phyloP scores from a whole-genome alignment of 2,329 filamentous ascomycete genomes.

The Leptodontidium sp. region DNA sequence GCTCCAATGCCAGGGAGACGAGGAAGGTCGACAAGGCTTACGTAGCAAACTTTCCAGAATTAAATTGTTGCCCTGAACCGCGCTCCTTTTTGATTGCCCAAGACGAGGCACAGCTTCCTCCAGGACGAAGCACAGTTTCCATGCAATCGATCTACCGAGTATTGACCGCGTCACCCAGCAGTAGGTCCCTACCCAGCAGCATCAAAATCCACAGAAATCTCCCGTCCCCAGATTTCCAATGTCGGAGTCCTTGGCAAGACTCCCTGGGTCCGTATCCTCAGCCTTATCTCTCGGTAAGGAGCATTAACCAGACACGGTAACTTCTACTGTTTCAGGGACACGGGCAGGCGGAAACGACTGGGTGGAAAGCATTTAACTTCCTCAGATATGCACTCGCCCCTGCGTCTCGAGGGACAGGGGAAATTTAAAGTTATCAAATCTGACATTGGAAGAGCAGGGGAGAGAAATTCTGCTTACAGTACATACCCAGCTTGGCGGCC shows the following conservation, averaged over 20 bases:
- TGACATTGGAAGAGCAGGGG: slow-evolving; percentile 1
- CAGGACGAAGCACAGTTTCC: background rate
- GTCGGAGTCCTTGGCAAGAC: too few species aligned
- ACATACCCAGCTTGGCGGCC: background rate
- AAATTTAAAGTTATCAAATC: slow-evolving; percentile 12
- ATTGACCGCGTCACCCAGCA: background rate
- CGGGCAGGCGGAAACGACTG: background rate
- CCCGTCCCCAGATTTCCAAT: background rate
- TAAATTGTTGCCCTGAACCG: background rate
- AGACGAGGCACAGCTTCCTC: background rate
- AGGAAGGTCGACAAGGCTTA: background rate
- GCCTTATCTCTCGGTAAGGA: background rate
- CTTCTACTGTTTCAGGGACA: background rate
- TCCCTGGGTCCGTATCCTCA: background rate
- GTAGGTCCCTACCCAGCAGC: background rate
- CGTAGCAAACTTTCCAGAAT: background rate
- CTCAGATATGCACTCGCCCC: background rate
- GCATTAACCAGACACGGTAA: background rate
- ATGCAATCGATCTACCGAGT: background rate
- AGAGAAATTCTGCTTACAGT: background rate
- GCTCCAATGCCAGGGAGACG: background rate
- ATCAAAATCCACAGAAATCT: background rate
- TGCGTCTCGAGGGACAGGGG: background rate
- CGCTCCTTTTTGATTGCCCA: background rate
- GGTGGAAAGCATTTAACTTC: background rate